Conservation (phyloP, 768 basidiomycete genomes). For the Holtermannia corniformis region DNA sequence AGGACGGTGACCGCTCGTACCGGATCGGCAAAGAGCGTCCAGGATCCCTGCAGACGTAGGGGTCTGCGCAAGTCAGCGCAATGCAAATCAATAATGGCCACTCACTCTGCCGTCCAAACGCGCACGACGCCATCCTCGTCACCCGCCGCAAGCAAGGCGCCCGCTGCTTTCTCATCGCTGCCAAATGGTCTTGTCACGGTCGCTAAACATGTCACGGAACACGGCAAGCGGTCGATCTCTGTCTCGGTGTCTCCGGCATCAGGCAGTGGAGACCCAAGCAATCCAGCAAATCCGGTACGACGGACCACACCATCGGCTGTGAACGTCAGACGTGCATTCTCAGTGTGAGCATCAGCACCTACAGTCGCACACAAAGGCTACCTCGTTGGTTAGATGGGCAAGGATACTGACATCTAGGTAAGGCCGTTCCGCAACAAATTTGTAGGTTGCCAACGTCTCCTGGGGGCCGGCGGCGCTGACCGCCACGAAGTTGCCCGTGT, state of each 20-base stretch:
- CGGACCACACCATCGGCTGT: constrained; percentile 18
- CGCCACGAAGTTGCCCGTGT: no score
- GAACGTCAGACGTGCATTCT: neutral
- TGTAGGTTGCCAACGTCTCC: no score
- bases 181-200: constrained; percentile 4
- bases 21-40: constrained; percentile 63
- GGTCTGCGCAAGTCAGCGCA: constrained; percentile 6
- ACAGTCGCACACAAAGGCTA: no score
- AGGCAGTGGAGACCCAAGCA: neutral
- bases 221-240: constrained; percentile 17
- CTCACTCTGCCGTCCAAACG: constrained; percentile 33
- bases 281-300: neutral
- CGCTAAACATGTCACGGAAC: constrained; percentile 16
- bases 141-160: constrained; percentile 25
- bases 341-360: no score
- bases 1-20: constrained; percentile 42
- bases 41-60: constrained; percentile 58
- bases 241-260: neutral
- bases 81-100: neutral
- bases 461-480: no score
- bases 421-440: no score
- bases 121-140: constrained; percentile 37
- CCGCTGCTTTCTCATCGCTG: neutral
- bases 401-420: no score
- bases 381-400: no score